Conservation (phyloP, 257 asterid genomes). For the Solanum raphanifolium region DNA sequence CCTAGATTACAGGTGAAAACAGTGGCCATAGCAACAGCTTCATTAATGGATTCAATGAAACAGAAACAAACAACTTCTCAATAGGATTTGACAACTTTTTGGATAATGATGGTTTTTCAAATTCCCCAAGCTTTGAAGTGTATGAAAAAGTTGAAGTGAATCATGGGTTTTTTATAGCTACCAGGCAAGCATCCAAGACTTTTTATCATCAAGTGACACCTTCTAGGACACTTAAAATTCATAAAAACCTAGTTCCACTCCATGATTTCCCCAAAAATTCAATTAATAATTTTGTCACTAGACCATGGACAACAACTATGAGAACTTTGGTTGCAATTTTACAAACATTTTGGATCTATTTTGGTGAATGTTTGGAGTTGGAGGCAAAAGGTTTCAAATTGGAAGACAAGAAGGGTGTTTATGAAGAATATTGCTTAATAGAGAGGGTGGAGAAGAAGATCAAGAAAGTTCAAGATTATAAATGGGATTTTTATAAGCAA, state of each 20-base stretch:
- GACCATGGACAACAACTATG: slow-evolving; percentile 14
- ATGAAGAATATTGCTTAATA: background rate
- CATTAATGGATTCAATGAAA: background rate
- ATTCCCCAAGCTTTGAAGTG: slow-evolving; percentile 17
- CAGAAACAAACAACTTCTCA: background rate
- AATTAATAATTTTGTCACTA: background rate
- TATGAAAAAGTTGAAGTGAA: slow-evolving; percentile 24
- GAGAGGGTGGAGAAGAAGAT: background rate
- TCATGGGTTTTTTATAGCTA: slow-evolving; percentile 27
- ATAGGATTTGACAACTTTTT: slow-evolving; percentile 18
- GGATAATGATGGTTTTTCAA: slow-evolving; percentile 16
- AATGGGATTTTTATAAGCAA: slow-evolving; percentile 4
- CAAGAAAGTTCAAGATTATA: background rate
- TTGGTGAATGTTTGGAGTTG: slow-evolving; percentile 14
- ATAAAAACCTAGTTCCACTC: slow-evolving; percentile 15
- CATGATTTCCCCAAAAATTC: background rate
- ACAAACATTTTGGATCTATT: slow-evolving; percentile 9
- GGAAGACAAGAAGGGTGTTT: background rate
- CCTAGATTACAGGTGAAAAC: slow-evolving; percentile 18
- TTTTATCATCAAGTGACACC: slow-evolving; percentile 34
- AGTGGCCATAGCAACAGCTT: slow-evolving; percentile 6
- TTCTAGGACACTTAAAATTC: slow-evolving; percentile 23
- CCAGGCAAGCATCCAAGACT: slow-evolving; percentile 24
- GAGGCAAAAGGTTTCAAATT: slow-evolving; percentile 1
- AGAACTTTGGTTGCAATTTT: slow-evolving; percentile 17